Percentiles rank a stretch among this genome's conserved stretches.
Conservation (phyloP, 2,329 filamentous ascomycete species). For the Raffaelea ambrosiae region DNA sequence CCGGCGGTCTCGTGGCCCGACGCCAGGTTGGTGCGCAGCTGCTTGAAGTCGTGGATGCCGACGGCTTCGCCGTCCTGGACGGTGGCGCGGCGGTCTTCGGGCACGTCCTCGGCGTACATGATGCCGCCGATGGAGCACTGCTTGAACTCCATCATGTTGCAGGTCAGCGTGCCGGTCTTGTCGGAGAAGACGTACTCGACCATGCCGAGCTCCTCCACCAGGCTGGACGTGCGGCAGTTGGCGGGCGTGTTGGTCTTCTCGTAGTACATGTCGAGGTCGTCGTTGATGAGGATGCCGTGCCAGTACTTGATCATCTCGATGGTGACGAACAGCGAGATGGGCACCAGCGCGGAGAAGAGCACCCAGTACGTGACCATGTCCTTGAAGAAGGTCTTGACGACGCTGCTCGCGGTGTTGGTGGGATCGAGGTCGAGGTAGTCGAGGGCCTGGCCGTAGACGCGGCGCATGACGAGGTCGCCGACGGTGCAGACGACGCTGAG, state of each 20-base stretch:
- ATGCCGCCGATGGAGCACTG: slow-evolving; percentile 89
- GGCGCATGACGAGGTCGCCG: slow-evolving; percentile 76
- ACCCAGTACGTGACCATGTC: slow-evolving; percentile 99
- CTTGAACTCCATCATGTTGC: slow-evolving; percentile 97
- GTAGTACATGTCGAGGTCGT: slow-evolving; percentile 96
- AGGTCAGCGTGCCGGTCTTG: slow-evolving; percentile 83
- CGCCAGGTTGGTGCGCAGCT: slow-evolving; percentile 60
- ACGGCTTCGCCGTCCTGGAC: slow-evolving; percentile 68
- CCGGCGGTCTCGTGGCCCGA: slow-evolving; percentile 38
- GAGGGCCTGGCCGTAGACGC: slow-evolving; percentile 53
- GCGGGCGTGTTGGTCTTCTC: slow-evolving; percentile 91
- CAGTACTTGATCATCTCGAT: slow-evolving; percentile 97
- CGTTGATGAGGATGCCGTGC: slow-evolving; percentile 95
- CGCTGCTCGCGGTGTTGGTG: slow-evolving; percentile 44
- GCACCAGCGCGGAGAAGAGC: slow-evolving; percentile 89
- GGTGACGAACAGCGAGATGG: slow-evolving; percentile 95
- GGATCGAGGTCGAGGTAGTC: slow-evolving; percentile 62
- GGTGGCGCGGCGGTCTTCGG: slow-evolving; percentile 78
- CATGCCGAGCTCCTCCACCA: slow-evolving; percentile 95
- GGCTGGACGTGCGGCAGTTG: slow-evolving; percentile 88
- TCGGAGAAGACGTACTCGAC: slow-evolving; percentile 98
- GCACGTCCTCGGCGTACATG: slow-evolving; percentile 86
- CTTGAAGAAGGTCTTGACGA: slow-evolving; percentile 76
- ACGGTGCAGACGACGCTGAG: slow-evolving; percentile 87
- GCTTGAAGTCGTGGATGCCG: slow-evolving; percentile 78